Evolutionary conservation across 2,329 filamentous ascomycete genomes (phyloP).

Genomic region (Cladosporium phlei): DNA sequence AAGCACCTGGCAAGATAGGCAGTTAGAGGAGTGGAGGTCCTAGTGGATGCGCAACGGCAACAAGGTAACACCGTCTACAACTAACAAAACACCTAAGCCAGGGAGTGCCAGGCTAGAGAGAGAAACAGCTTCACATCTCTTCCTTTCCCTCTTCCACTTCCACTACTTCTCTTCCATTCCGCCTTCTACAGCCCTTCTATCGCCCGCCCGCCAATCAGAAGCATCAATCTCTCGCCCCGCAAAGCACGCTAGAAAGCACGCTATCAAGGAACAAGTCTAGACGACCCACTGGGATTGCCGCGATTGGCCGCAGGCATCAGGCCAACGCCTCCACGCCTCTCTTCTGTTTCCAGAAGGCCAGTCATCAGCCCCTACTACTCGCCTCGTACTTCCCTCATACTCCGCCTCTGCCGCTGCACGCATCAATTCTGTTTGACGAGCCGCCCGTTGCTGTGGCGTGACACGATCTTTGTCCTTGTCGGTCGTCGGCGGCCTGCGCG

Average conservation of each 20-base stretch:
- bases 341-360: constrained; percentile 3
- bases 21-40: not conserved
- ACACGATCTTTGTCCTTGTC: constrained; percentile 1
- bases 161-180: constrained; percentile 1
- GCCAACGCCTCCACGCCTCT: not conserved
- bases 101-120: not conserved
- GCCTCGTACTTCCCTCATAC: too few relatives aligned
- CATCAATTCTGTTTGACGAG: too few relatives aligned
- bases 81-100: too few relatives aligned
- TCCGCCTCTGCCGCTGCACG: not conserved
- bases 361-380: not conserved
- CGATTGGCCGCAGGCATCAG: not conserved
- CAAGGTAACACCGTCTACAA: not conserved
- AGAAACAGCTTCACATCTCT: too few relatives aligned
- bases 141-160: constrained; percentile 11
- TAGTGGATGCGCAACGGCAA: not conserved
- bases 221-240: not conserved
- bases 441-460: too few relatives aligned
- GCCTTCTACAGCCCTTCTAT: constrained; percentile 7
- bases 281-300: too few relatives aligned
- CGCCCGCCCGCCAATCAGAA: constrained; percentile 8
- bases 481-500: too few relatives aligned
- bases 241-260: not conserved
- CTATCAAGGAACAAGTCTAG: too few relatives aligned
- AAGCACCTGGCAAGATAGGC: not conserved